Conservation (phyloP, 805 yeast genomes). For the Kuraishia borneana region DNA sequence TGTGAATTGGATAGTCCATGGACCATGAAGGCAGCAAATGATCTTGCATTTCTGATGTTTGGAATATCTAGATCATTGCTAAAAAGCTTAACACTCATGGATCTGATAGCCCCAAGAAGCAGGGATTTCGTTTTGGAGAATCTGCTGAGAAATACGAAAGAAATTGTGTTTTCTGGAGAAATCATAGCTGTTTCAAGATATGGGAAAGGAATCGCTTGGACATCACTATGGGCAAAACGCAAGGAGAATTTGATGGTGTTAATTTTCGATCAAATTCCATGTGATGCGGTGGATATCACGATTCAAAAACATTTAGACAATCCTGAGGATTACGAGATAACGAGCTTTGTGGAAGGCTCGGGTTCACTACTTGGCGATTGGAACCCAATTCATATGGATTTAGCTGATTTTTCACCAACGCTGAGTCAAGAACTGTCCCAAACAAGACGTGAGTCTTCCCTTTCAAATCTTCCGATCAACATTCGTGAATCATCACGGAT, state of each 20-base stretch:
- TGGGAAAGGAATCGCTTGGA: constrained; percentile 62
- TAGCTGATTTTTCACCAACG: constrained; percentile 7
- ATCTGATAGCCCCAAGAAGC: constrained; percentile 68
- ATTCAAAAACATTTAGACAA: constrained; percentile 25
- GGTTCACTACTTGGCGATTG: constrained; percentile 11
- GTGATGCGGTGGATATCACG: constrained; percentile 51
- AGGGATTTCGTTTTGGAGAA: constrained; percentile 57
- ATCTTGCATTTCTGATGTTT: constrained; percentile 77
- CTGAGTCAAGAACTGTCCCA: constrained; percentile 3
- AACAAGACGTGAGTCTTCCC: too few species aligned
- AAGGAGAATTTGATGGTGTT: constrained; percentile 63
- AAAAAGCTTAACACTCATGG: constrained; percentile 54
- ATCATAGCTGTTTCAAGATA: constrained; percentile 69
- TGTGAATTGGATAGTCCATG: constrained; percentile 68
- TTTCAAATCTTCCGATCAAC: constrained; percentile 8
- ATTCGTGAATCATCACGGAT: constrained; percentile 30
- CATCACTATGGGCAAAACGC: constrained; percentile 84
- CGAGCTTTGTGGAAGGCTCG: constrained; percentile 11
- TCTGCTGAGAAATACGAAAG: constrained; percentile 25
- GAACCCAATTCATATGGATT: constrained; percentile 4
- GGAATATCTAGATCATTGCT: constrained; percentile 65
- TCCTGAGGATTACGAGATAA: constrained; percentile 9
- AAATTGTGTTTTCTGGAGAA: constrained; percentile 70
- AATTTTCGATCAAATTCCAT: constrained; percentile 79
- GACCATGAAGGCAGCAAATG: constrained; percentile 77